Conservation (phyloP, 768 basidiomycete species). For the Ramaria sp. region DNA sequence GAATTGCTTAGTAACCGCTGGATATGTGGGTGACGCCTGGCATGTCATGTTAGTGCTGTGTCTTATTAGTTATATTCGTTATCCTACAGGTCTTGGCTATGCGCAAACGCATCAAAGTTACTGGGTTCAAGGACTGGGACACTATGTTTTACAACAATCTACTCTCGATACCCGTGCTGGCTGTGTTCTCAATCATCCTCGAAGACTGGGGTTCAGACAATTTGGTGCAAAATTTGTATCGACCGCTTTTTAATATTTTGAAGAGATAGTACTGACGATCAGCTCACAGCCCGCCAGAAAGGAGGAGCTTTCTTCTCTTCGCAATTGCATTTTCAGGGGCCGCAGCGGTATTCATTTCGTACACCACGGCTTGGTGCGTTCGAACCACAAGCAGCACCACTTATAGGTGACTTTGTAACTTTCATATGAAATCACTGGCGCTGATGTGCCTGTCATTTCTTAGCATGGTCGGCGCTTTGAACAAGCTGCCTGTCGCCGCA, state of each 20-base stretch:
- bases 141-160: conserved; percentile 99
- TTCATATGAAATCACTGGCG: no score
- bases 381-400: conserved; percentile 94
- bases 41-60: neutral
- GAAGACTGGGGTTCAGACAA: conserved; percentile 87
- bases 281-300: conserved; percentile 61
- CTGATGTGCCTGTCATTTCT: neutral
- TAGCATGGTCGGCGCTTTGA: conserved; percentile 94
- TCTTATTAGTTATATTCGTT: neutral
- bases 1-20: conserved; percentile 85
- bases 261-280: conserved; percentile 1
- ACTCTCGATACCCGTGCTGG: conserved; percentile 84
- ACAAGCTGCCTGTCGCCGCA: conserved; percentile 95
- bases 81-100: conserved; percentile 72
- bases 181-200: conserved; percentile 66
- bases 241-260: conserved; percentile 10
- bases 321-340: conserved; percentile 97
- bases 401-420: conserved; percentile 55
- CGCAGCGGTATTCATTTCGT: conserved; percentile 94
- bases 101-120: conserved; percentile 92
- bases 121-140: conserved; percentile 97
- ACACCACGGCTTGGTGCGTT: conserved; percentile 98
- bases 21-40: conserved; percentile 52
- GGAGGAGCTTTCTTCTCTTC: conserved; percentile 64
- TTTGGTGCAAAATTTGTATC: conserved; percentile 81